Conservation (phyloP, 2,329 filamentous ascomycete species). For the Elsinoe arachidis region DNA sequence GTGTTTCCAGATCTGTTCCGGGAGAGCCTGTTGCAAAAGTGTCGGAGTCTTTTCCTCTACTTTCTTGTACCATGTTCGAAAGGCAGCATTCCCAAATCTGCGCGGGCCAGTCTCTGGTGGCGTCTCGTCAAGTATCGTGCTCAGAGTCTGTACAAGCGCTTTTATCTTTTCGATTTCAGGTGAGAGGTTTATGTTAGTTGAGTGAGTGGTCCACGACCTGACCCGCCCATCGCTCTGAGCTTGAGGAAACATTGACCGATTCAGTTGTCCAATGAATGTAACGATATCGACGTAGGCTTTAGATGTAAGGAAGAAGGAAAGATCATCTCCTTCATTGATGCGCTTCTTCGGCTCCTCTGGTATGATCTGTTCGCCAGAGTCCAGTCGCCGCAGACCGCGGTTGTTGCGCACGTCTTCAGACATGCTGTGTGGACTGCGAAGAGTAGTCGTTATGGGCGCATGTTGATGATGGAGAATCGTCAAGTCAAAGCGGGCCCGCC, state of each 20-base stretch:
- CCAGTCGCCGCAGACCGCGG: slow-evolving; percentile 34
- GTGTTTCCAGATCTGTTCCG: slow-evolving; percentile 37
- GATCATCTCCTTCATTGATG: slow-evolving; percentile 79
- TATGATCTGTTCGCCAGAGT: slow-evolving; percentile 39
- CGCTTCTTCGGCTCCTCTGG: slow-evolving; percentile 66
- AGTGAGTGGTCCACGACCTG: slow-evolving; percentile 45
- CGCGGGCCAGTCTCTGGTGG: slow-evolving; percentile 80
- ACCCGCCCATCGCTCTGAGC: slow-evolving; percentile 29
- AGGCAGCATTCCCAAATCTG: slow-evolving; percentile 86
- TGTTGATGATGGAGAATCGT: background rate
- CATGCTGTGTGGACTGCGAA: slow-evolving; percentile 9
- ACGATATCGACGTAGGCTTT: slow-evolving; percentile 81
- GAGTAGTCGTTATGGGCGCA: background rate
- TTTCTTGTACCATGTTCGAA: slow-evolving; percentile 70
- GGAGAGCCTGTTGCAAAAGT: slow-evolving; percentile 51
- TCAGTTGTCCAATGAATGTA: slow-evolving; percentile 81
- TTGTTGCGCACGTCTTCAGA: slow-evolving; percentile 16
- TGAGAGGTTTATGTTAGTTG: slow-evolving; percentile 39
- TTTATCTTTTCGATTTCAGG: slow-evolving; percentile 57
- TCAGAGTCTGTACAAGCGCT: slow-evolving; percentile 55
- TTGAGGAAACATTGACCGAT: slow-evolving; percentile 68
- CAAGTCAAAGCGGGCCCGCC: no score
- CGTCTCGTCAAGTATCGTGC: slow-evolving; percentile 61
- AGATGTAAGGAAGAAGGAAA: slow-evolving; percentile 68
- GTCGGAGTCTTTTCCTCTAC: slow-evolving; percentile 51